Conservation (phyloP, 164 flowering plant species). For the Brasenia schreberi region DNA sequence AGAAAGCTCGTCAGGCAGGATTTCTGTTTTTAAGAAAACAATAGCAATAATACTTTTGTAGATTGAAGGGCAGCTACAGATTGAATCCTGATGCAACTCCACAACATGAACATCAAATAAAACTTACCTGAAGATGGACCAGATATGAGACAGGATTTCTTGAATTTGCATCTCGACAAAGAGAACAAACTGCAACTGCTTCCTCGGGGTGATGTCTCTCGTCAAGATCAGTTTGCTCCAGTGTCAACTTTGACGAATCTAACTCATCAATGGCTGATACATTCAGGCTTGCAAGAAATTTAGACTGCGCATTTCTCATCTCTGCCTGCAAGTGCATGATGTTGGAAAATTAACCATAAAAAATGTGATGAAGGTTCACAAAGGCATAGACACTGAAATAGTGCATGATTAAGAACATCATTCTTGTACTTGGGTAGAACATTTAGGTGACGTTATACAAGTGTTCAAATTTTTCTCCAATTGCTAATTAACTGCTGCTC, state of each 20-base stretch:
- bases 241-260: constrained; percentile 17
- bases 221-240: constrained; percentile 19
- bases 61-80: no score
- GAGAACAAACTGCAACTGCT: constrained; percentile 50
- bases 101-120: no score
- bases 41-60: no score
- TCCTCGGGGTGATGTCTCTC: constrained; percentile 19
- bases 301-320: constrained; percentile 87
- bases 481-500: no score
- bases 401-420: no score
- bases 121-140: constrained; percentile 71
- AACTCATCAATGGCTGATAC: constrained; percentile 27
- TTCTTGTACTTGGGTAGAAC: no score
- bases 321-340: constrained; percentile 42
- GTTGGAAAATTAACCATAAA: no score
- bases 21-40: constrained; percentile 29
- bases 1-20: constrained; percentile 68
- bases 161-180: constrained; percentile 79
- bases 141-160: constrained; percentile 55
- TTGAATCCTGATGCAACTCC: no score
- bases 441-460: no score
- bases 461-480: no score
- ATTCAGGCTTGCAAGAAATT: constrained; percentile 56
- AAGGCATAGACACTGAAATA: no score
- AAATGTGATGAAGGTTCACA: no score